Evolutionary conservation across 2,329 filamentous ascomycete species (phyloP), one percentile per base, ranked within the genome.

Genomic region (Pezicula carpinea): DNA sequence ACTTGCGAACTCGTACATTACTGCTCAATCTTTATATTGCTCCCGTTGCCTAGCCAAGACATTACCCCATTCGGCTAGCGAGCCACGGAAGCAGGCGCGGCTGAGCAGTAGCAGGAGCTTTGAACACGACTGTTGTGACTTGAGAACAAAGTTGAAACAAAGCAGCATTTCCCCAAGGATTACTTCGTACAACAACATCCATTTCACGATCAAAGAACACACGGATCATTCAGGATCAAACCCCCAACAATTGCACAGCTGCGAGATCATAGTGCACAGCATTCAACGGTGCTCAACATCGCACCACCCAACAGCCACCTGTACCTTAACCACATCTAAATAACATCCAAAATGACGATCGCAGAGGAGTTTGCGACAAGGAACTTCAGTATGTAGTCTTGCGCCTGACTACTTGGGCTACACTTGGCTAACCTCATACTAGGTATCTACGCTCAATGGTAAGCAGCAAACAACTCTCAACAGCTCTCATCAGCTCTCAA

Each of bases 381-480:
- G 62, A 87, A 87, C 71, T 87, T 87, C 70, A 87, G 83, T 87
- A 74, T 62, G 82, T 72, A 42, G 4, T 19, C n/a, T 31, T 39
- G 39, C 32, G 15, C 33, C 14, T 23, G 11, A 32, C 13, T 41
- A 29, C 17, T 7, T 15, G 33, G 29, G 26, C 8, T 22, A n/a
- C 13, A 31, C 23, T 46, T 45, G 22, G 49, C 59, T 64, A 58
- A 64, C 44, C 6, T 21, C 18, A 42, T 26, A 49, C 48, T 57
- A 87, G 83, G 83, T 69, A 87, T 87, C 69, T 87, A 87, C 62
- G 83, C 80, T 67, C 83, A 87, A 83, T 87, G 83, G 83, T 87
- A 75, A 76, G 80, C 64, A 51, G 32, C 39, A 22, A 46, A 33
- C 46, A 22, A 5, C 21, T 43, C 15, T 11, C 11, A 19, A 39